Percentiles rank a stretch among this genome's conserved stretches.
These are phyloP conservation scores for Andrographis paniculata DNA, from an alignment of 305 asterid species.

Conservation along the genomic window DNA sequence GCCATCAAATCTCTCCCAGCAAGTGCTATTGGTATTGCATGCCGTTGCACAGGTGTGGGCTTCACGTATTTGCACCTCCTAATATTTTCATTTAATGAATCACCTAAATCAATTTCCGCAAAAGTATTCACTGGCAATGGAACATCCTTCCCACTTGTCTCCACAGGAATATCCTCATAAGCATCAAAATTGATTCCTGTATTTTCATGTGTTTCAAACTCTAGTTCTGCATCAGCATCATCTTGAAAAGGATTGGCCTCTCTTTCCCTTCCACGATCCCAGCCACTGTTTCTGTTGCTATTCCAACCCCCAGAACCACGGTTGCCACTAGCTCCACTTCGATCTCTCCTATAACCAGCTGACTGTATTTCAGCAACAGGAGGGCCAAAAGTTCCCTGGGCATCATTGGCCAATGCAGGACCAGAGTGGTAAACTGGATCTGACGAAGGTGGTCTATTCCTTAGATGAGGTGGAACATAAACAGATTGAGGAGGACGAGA, in stretches of 20 bases:
- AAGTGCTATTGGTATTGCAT: constrained; percentile 64
- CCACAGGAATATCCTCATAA: constrained; percentile 80
- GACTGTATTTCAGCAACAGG: constrained; percentile 33
- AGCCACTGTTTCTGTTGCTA: constrained; percentile 33
- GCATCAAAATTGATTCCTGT: constrained; percentile 72
- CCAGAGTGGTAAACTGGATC: constrained; percentile 30
- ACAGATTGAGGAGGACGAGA: constrained; percentile 28
- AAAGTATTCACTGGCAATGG: constrained; percentile 70
- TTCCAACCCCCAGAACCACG: constrained; percentile 54
- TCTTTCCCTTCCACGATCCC: constrained; percentile 55
- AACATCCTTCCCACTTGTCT: constrained; percentile 66
- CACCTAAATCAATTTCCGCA: constrained; percentile 74
- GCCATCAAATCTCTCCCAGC: constrained; percentile 76
- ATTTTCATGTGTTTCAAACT: constrained; percentile 37
- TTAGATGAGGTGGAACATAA: constrained; percentile 70
- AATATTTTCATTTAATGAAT: constrained; percentile 56
- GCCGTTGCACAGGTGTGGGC: constrained; percentile 72
- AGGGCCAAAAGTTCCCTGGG: constrained; percentile 29
- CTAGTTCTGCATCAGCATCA: constrained; percentile 27
- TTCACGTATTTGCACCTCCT: constrained; percentile 77
- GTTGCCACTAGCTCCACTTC: constrained; percentile 26
- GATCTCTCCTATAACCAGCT: constrained; percentile 39
- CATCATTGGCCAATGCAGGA: constrained; percentile 29
- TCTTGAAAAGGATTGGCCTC: constrained; percentile 60
- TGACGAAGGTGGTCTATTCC: constrained; percentile 43